Evolutionary conservation across 148 eudicot genomes (phyloP).

Genomic region (Chenopodium formosanum): DNA sequence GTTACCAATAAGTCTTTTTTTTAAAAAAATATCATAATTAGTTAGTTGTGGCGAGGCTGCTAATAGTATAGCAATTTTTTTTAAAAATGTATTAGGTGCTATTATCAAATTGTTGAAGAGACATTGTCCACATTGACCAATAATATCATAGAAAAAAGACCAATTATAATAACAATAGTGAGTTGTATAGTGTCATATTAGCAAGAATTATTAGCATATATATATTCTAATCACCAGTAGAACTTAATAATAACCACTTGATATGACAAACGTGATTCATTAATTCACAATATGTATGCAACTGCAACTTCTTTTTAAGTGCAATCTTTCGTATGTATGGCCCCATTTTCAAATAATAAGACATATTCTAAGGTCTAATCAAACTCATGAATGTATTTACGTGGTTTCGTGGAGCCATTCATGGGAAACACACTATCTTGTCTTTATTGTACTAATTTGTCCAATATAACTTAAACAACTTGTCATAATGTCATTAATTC

Average conservation of each 20-base stretch:
- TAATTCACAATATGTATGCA: neutral
- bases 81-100: neutral
- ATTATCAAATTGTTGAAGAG: neutral
- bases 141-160: neutral
- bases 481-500: neutral
- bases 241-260: neutral
- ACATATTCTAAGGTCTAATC: neutral
- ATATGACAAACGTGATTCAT: neutral
- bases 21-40: neutral
- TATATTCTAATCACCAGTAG: too few species aligned
- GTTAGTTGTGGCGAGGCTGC: neutral
- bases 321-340: neutral
- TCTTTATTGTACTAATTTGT: neutral
- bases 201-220: too few species aligned
- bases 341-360: neutral
- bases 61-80: neutral
- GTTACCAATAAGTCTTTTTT: neutral
- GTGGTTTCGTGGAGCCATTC: neutral
- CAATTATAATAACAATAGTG: neutral
- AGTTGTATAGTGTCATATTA: neutral
- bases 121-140: neutral
- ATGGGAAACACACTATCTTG: conserved; percentile 1
- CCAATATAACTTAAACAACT: neutral
- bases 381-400: neutral
- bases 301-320: neutral